Evolutionary conservation across 2,329 filamentous ascomycete genomes (phyloP).

Genomic region (Microdochium bolleyi): DNA sequence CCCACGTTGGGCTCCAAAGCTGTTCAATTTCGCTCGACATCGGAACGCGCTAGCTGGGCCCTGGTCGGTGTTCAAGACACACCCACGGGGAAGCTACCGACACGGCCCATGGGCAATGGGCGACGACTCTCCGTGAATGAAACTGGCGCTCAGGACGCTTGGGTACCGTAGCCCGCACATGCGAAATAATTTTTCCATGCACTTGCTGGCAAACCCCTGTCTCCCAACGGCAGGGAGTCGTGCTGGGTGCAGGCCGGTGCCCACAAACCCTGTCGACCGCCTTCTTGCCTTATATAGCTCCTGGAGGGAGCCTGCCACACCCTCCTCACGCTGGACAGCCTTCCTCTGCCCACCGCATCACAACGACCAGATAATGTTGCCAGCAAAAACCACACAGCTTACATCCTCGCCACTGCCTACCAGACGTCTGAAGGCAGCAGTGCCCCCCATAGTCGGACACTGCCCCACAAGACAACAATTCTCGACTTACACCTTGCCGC

Average conservation of each 20-base stretch:
- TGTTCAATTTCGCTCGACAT: background rate
- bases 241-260: background rate
- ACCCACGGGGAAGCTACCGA: background rate
- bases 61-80: background rate
- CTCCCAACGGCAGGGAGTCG: background rate
- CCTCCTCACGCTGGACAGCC: background rate
- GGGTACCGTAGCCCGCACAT: background rate
- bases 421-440: background rate
- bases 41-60: background rate
- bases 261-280: background rate
- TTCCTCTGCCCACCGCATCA: background rate
- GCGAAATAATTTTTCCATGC: background rate
- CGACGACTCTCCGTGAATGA: background rate
- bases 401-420: background rate
- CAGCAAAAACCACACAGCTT: background rate
- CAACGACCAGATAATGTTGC: background rate
- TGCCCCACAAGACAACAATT: background rate
- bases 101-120: background rate
- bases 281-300: background rate
- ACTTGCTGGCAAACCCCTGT: background rate
- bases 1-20: background rate
- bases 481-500: background rate
- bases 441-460: background rate
- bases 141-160: background rate
- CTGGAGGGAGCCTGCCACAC: background rate